Evolutionary conservation across 75 land plant species (phyloP), one percentile per base, ranked within the genome.

Genomic region (Adiantum capillusveneris): DNA sequence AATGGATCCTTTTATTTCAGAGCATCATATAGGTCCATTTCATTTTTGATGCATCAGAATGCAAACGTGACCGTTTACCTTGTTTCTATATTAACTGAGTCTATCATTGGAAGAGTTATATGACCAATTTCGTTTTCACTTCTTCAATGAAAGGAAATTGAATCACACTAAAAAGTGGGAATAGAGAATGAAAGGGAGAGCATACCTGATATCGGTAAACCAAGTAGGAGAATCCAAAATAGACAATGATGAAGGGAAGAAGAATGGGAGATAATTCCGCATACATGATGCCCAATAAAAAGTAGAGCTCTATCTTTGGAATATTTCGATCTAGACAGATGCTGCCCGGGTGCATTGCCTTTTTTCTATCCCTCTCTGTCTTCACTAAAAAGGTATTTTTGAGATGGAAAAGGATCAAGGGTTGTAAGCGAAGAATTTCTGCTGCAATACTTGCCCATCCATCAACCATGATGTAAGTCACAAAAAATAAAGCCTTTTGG

Each of bases 401-500:
- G 22, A 84, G 17, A 53, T 76, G 84, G 56, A 51, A 84, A 2
- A 80, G n/a, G 6, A 84, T 45, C 54, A 84, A 49, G 20, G 83
- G 83, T 55, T 65, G 52, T 26, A 83, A 42, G 18, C 83, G 55
- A 26, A 80, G 61, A 9, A 83, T 65, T 62, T 79, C 83, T 34
- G 63, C 76, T 41, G 83, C 83, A 63, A 65, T 49, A 6, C 73
- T 63, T 14, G 84, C 64, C 86, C 86, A 83, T 6, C 86, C 84
- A 73, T 80, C 86, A 13, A 84, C 58, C 86, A 84, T 80, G 31
- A 80, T 84, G 53, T 75, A 84, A 7, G 82, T 69, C 12, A 84
- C 81, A 64, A 84, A 84, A 63, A 84, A 84, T 13, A 79, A 69
- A 17, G 86, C 77, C 45, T 79, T 84, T 70, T 66, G 46, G 16